Percentiles rank a stretch among this genome's conserved stretches.
phyloP scores from a whole-genome alignment of 169 alveolate genomes.

The Eimeria praecox region DNA sequence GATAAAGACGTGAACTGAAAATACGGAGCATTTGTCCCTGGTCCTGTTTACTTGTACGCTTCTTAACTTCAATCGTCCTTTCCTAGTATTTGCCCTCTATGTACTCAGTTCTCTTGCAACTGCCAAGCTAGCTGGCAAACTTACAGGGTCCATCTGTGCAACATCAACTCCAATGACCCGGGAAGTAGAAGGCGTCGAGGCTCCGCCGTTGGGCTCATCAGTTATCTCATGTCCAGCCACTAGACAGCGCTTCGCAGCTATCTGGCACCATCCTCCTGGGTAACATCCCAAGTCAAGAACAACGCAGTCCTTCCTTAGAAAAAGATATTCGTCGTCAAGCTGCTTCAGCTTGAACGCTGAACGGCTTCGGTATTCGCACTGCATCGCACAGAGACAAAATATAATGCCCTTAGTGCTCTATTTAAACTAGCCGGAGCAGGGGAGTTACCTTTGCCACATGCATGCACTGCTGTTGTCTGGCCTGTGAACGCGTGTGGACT shows the following conservation, averaged over 20 bases:
- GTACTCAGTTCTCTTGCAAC: not conserved
- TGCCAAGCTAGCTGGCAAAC: not conserved
- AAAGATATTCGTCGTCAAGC: conserved; percentile 81
- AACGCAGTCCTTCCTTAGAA: conserved; percentile 71
- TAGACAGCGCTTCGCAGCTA: conserved; percentile 81
- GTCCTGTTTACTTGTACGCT: not conserved
- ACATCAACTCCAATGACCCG: conserved; percentile 76
- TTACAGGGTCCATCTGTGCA: conserved; percentile 77
- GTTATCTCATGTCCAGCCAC: conserved; percentile 29
- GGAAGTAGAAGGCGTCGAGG: conserved; percentile 33
- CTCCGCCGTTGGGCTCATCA: not conserved
- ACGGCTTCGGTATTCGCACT: conserved; percentile 82
- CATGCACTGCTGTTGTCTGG: not conserved
- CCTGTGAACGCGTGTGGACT: not conserved
- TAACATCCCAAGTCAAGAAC: conserved; percentile 85
- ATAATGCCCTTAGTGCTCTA: not conserved
- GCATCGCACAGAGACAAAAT: not conserved
- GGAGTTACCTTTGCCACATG: not conserved
- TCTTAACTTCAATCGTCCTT: not conserved
- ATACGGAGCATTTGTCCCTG: not conserved
- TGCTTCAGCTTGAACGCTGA: conserved; percentile 84
- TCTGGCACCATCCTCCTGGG: conserved; percentile 85
- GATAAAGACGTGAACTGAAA: not conserved
- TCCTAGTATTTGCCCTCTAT: not conserved
- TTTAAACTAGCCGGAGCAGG: too few relatives aligned